Evolutionary conservation across 345 rosid genomes (phyloP), one percentile per base, ranked within the genome.

Genomic region (Aurinia saxatilis): DNA sequence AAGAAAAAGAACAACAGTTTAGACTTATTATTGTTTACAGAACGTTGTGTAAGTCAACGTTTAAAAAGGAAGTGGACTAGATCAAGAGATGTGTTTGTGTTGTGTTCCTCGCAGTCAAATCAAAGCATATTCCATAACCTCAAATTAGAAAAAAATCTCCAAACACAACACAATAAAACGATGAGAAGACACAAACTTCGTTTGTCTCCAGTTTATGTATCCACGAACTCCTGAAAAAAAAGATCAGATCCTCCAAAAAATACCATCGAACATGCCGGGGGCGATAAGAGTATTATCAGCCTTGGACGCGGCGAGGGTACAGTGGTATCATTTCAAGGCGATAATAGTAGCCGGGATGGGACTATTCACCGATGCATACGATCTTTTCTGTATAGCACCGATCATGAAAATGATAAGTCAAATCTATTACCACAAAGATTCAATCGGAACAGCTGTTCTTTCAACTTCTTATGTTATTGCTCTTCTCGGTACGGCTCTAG

Each of bases 401-500:
- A 52, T 77, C 58, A 61, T 73, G 70, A 77, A 70, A 53, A 35
- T 80, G 58, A 79, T 80, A 6, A 77, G 78, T 31, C 79, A 77
- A 27, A 77, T 80, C 34, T 72, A 72, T 40, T 72, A 66, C 66
- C 31, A 59, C 5, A 34, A 45, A 6, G 54, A 44, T 27, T 21
- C 71, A 2, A 66, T 65, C 38, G 58, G 57, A 45, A 72, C 72
- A 1, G 31, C 59, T 4, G 57, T 77, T 47, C 60, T 57, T 2
- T 57, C 87, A 0, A 15, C 71, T 39, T 77, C 84, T 59, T 30
- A 78, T 1, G 70, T 74, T n/a, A 73, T 79, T 0, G 79, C 85
- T 50, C 75, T 87, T 18, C 60, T 84, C 1, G 91, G 95, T 1
- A 71, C 95, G 0, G 84, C 76, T 6, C 46, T 81, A 2, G 95